phyloP scores from a whole-genome alignment of 1,139 yeast species.

The Meyerozyma carpophila region DNA sequence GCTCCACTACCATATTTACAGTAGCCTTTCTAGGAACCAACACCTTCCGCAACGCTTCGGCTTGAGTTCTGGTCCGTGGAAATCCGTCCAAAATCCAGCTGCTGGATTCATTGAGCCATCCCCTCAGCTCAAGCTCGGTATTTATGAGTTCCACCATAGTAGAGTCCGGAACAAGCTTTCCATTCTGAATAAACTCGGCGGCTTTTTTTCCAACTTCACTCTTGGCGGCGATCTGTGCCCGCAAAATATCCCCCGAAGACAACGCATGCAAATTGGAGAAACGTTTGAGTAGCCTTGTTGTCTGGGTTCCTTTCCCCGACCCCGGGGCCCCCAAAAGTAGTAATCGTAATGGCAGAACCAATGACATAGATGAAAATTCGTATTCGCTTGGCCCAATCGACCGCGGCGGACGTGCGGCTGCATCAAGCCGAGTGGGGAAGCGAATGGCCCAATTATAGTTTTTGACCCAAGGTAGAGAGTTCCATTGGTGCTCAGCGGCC shows the following conservation, averaged over 20 bases:
- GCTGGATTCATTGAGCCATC: conserved; percentile 43
- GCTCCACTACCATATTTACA: conserved; percentile 72
- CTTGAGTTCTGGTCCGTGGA: conserved; percentile 78
- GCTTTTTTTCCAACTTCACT: conserved; percentile 60
- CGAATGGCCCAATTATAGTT: too few relatives aligned
- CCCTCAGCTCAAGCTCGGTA: conserved; percentile 35
- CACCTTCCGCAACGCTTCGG: conserved; percentile 48
- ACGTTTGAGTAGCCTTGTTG: conserved; percentile 53
- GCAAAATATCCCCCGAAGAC: conserved; percentile 79
- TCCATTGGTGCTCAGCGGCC: not conserved
- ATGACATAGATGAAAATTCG: not conserved
- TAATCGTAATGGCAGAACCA: conserved; percentile 50
- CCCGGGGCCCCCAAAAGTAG: conserved; percentile 91
- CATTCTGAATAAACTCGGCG: conserved; percentile 48
- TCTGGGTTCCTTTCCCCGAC: conserved; percentile 89
- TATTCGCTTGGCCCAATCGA: not conserved
- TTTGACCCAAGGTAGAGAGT: not conserved
- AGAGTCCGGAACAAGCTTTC: conserved; percentile 68
- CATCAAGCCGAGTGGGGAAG: not conserved
- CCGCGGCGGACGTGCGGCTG: not conserved
- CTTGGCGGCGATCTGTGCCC: conserved; percentile 56
- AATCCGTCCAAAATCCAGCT: conserved; percentile 88
- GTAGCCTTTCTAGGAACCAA: conserved; percentile 33
- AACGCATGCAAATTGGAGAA: conserved; percentile 51
- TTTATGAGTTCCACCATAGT: conserved; percentile 59